Base-by-base conservation (phyloP, 768 basidiomycete genomes). In the Psilocybe cyanescens region DNA sequence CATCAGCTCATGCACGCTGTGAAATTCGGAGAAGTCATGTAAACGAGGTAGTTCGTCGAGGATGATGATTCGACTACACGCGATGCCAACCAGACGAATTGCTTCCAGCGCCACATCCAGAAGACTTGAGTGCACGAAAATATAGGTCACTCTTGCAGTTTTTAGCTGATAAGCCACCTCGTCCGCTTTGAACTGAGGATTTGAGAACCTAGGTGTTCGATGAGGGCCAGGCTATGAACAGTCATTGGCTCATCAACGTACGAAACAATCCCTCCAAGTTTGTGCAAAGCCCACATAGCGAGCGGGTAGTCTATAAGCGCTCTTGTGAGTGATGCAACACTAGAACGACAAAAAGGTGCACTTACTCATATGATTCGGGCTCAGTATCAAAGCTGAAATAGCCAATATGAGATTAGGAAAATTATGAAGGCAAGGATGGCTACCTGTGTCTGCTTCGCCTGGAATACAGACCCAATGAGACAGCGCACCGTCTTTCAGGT, bases 321-420 rank as follows among this genome's bases (percentile, higher is more conserved):
- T 50, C 53, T 8, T 17, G 17, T 59, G 41, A 44, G 45, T 31
- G 39, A n/a, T 11, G 3, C 29, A 45, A 19, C 29, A 17, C n/a
- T n/a, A 24, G 9, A 30, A 30, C 7, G 35, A 19, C 3, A 44
- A 37, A 28, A 28, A 19, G 37, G 47, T 70, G 48, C 60, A 46
- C 67, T 48, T 64, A 85, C 86, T 82, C 46, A 83, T 75, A 64
- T 85, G 79, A 64, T 87, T 87, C 1, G 81, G 82, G 61, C 85
- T 83, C 60, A 78, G 77, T 19, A 87, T 68, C 65, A 85, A 74
- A 47, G 84, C 86, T 86, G 48, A 28, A 51, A 8, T 14, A 1
- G 4, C 29, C 48, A 39, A 30, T 11, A 19, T n/a, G 59, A 24
- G 57, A 44, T 14, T 30, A 24, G 49, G 49, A 44, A 39, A 16